phyloP scores from a whole-genome alignment of 2,329 filamentous ascomycete species.

The Periglandula ipomoeae region DNA sequence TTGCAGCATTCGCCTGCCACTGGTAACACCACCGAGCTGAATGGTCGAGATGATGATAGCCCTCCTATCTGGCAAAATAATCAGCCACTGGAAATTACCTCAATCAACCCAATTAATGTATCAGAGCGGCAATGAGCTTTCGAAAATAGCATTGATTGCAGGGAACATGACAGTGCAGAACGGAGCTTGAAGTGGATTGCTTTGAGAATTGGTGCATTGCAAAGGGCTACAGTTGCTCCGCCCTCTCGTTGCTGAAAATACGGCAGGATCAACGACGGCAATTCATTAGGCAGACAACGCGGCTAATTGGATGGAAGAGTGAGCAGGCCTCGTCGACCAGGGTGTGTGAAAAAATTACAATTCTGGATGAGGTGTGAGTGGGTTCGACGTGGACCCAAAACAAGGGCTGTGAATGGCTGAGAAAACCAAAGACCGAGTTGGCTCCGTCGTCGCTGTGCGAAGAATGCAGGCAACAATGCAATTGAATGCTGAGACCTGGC shows the following conservation, averaged over 20 bases:
- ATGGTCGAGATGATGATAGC: too few species aligned
- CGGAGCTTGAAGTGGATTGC: too few species aligned
- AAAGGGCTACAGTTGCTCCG: too few species aligned
- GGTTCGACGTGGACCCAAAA: background rate
- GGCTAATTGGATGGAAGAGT: too few species aligned
- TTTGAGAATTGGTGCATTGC: too few species aligned
- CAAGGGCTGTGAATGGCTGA: background rate
- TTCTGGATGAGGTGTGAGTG: background rate
- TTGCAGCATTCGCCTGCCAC: too few species aligned
- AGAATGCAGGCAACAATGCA: too few species aligned
- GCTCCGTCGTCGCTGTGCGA: too few species aligned
- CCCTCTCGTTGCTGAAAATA: too few species aligned
- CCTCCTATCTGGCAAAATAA: too few species aligned
- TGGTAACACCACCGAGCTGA: too few species aligned
- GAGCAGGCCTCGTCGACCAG: background rate
- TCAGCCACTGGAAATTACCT: background rate
- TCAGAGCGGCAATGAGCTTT: background rate
- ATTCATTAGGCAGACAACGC: background rate
- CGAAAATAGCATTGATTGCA: background rate
- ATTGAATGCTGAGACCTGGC: background rate
- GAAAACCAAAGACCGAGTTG: background rate
- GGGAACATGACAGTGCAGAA: background rate
- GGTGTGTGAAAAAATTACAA: background rate
- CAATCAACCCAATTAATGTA: background rate
- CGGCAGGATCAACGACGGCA: too few species aligned